Base-by-base conservation (phyloP, 768 basidiomycete species). In the Gloeostereum incarnatum region DNA sequence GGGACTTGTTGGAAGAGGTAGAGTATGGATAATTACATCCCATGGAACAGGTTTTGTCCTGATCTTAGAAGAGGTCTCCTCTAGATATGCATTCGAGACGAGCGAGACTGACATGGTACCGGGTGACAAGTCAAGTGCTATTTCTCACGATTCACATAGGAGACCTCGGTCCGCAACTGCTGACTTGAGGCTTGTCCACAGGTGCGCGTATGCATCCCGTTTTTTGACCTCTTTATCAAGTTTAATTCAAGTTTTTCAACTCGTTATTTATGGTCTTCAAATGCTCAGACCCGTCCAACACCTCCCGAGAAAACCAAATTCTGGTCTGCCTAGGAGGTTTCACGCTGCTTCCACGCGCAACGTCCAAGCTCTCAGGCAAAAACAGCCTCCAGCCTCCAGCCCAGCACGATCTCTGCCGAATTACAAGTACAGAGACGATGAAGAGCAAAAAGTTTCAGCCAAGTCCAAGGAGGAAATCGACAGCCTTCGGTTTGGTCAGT, bases 1-100 rank as follows among this genome's bases (percentile, higher is more conserved):
- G 33, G 31, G 29, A 35, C 26, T 31, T 16, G 11, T 21, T 13
- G 1, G 4, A 16, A 17, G 9, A 14, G 6, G 18, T 4, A n/a
- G 10, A 10, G 6, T 13, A 3, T 1, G 24, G 36, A 4, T 2
- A 7, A 4, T 30, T 41, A 94, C 94, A 81, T 96, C 92, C 94
- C 94, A 98, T 46, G 92, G 92, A 7, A 96, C 89, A 1, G 82
- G 80, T 58, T 93, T 96, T 6, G 82, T 73, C 49, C 84, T 73
- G 44, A 93, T 90, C 69, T 94, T 93, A 37, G 80, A 69, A 6
- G 88, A 84, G 51, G 69, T 75, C 48, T 94, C 91, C 47, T 92
- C 87, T 44, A 98, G 76, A 65, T 83, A 91, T 2, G 76, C 57
- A 51, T 83, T 90, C 17, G 82, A 81, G 23, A 91, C 81, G 38